phyloP scores from a whole-genome alignment of 2,329 filamentous ascomycete species.

The Microcyclospora tardicrescens region DNA sequence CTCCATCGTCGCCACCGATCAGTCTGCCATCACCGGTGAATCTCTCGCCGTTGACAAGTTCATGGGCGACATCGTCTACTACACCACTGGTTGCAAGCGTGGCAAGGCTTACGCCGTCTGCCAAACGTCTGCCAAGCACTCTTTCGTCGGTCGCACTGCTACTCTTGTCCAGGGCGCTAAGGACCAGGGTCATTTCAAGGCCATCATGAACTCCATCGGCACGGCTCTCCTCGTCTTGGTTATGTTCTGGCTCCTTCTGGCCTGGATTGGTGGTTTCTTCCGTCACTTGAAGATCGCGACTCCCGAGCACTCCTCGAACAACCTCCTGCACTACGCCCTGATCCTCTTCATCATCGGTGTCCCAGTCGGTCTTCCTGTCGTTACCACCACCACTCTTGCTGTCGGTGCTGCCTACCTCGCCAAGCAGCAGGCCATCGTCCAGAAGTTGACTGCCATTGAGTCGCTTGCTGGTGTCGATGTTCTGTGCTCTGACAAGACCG shows the following conservation, averaged over 20 bases:
- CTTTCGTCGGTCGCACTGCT: constrained; percentile 66
- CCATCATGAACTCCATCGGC: constrained; percentile 72
- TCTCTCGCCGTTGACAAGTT: constrained; percentile 68
- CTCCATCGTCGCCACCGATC: constrained; percentile 58
- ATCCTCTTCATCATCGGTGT: constrained; percentile 67
- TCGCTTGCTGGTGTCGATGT: constrained; percentile 65
- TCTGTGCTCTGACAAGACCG: constrained; percentile 72
- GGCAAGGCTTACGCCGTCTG: constrained; percentile 62
- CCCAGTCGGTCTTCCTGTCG: constrained; percentile 65
- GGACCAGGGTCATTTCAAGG: constrained; percentile 69
- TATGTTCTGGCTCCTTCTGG: constrained; percentile 61
- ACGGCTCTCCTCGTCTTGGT: constrained; percentile 61
- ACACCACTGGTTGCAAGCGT: constrained; percentile 71
- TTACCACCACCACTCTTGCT: constrained; percentile 64
- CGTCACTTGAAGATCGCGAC: constrained; percentile 52
- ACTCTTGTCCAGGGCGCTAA: constrained; percentile 61
- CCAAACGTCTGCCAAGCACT: constrained; percentile 54
- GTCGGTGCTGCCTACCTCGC: constrained; percentile 67
- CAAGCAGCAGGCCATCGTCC: constrained; percentile 65
- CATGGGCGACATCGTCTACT: constrained; percentile 64
- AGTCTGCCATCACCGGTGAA: constrained; percentile 71
- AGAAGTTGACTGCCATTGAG: constrained; percentile 68
- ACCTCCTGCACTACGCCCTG: constrained; percentile 54
- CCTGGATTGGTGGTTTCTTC: constrained; percentile 72
- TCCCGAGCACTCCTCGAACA: constrained; percentile 45